A percentile compares a stretch with the other conserved stretches of the same genome.
Evolutionary conservation across 371 early-diverging fungal genomes (phyloP).

Genomic region (Lichtheimia ramosa): DNA sequence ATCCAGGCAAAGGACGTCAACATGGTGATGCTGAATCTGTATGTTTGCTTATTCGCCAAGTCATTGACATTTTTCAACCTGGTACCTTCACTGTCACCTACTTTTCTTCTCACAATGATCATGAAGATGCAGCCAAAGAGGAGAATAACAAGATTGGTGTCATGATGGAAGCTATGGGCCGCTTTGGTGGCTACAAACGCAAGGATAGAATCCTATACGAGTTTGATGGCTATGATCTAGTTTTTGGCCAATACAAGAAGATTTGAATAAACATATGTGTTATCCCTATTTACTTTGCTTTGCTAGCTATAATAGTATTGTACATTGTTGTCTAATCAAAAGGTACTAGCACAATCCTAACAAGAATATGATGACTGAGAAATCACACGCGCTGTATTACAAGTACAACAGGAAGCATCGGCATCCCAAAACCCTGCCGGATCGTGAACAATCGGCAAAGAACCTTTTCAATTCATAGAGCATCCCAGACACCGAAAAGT

Average conservation of each 20-base stretch:
- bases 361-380: too few relatives aligned
- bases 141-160: slow-evolving; percentile 25
- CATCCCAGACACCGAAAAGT: too few relatives aligned
- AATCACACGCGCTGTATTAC: too few relatives aligned
- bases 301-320: too few relatives aligned
- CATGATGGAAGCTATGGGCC: slow-evolving; percentile 46
- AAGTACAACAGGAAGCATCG: too few relatives aligned
- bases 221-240: slow-evolving; percentile 77
- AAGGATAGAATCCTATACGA: slow-evolving; percentile 79
- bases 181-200: slow-evolving; percentile 55
- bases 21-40: slow-evolving; percentile 8
- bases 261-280: background rate
- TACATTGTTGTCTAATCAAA: too few relatives aligned
- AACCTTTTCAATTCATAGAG: too few relatives aligned
- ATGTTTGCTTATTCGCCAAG: slow-evolving; percentile 65
- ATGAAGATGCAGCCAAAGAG: slow-evolving; percentile 19
- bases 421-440: too few relatives aligned
- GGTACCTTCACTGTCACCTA: slow-evolving; percentile 82
- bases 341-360: too few relatives aligned
- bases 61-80: slow-evolving; percentile 81
- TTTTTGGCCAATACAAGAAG: slow-evolving; percentile 63
- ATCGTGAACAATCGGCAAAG: too few relatives aligned
- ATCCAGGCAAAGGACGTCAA: background rate
- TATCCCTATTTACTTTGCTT: too few relatives aligned
- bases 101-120: slow-evolving; percentile 59